Conservation (phyloP, 2,329 filamentous ascomycete species). For the Nothomitra cinnamomea region DNA sequence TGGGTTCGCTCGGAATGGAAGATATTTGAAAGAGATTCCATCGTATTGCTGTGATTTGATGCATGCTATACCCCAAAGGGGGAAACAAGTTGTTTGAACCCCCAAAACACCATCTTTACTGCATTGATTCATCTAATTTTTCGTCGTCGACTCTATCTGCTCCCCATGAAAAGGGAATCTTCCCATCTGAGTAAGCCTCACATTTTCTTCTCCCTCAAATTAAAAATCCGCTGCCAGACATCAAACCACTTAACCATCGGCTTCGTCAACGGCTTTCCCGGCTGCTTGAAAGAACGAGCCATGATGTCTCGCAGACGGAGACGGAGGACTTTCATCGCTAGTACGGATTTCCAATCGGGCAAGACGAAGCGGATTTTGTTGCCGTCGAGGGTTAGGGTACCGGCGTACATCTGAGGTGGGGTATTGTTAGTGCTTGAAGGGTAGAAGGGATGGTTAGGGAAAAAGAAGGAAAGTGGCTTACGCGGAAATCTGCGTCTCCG, state of each 20-base stretch:
- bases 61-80: too few species aligned
- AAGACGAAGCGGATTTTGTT: slow-evolving; percentile 73
- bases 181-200: too few species aligned
- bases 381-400: slow-evolving; percentile 72
- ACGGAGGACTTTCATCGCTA: slow-evolving; percentile 72
- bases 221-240: slow-evolving; percentile 54
- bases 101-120: too few species aligned
- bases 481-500: slow-evolving; percentile 76
- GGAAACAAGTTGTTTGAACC: too few species aligned
- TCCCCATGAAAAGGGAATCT: too few species aligned
- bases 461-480: slow-evolving; percentile 22
- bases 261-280: slow-evolving; percentile 42
- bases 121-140: too few species aligned
- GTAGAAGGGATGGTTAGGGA: not conserved
- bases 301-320: slow-evolving; percentile 59
- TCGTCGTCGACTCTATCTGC: too few species aligned
- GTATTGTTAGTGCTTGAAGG: too few species aligned
- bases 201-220: not conserved
- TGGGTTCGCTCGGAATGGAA: too few species aligned
- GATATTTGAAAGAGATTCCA: too few species aligned
- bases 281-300: slow-evolving; percentile 49
- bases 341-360: slow-evolving; percentile 75
- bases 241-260: slow-evolving; percentile 61
- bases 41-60: too few species aligned
- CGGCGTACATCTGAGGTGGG: slow-evolving; percentile 53